Evolutionary conservation across 306 rosid species (phyloP), one percentile per base, ranked within the genome.

Genomic region (Geum urbanum): DNA sequence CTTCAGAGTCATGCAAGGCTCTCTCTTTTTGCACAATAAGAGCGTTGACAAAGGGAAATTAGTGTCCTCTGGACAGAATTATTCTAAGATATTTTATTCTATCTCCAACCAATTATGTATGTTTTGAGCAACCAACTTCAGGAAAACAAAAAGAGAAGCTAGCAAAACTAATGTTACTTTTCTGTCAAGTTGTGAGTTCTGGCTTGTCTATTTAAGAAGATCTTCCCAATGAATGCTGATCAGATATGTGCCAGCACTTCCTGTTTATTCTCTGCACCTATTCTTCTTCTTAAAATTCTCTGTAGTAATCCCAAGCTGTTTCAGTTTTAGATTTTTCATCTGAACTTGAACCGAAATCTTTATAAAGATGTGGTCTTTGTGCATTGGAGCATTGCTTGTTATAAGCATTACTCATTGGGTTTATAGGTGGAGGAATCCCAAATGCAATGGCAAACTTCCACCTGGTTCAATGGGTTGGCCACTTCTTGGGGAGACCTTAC

Each of bases 381-480:
- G 80, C 71, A 45, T 88, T 78, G 92, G 73, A 81, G 88, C 84
- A 76, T 71, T 88, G 66, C 12, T 83, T 54, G 69, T 86, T 61
- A 69, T 94, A 76, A 67, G 84, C 71, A 63, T 87, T 71, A 84
- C 95, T 54, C 86, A 80, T 76, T 88, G 92, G 95, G 80, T 88
- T 83, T 87, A 91, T 70, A 75, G 86, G 67, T 91, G 99, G 99
- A 88, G 83, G 76, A 85, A 87, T 84, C 97, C 95, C 15, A 82
- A 62, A 69, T 84, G 96, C 81, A 84, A 83, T 62, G 99, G 99
- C 2, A 87, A 83, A 78, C 96, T 94, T 5, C 99, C 99, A 67
- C 99, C 99, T 18, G 99, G 99, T 73, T 94, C 99, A 77, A 94
- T 94, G 99, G 99, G 99, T 19, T 84, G 86, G 2, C 99, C 99